Percentiles rank a stretch among this genome's conserved stretches.
Evolutionary conservation across 2,329 filamentous ascomycete species (phyloP).

Genomic region (Helotiales sp.): DNA sequence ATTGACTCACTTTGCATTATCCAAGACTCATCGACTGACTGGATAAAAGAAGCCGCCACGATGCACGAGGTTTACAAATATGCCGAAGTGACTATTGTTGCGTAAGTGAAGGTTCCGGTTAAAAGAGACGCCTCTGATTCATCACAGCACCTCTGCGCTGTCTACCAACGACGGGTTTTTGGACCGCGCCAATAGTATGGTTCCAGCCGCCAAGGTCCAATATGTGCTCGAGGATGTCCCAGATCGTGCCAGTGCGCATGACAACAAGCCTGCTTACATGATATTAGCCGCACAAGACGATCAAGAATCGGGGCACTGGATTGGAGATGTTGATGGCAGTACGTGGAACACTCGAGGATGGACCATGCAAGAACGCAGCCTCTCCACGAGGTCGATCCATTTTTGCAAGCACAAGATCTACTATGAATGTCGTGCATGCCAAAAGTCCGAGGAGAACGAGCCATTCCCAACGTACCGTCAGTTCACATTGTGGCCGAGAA

Average conservation of each 20-base stretch:
- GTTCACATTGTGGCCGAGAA: conserved; percentile 11
- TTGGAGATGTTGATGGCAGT: conserved; percentile 4
- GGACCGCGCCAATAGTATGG: background rate
- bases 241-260: too few relatives aligned
- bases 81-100: conserved; percentile 9
- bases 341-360: conserved; percentile 17
- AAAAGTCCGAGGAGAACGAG: conserved; percentile 8
- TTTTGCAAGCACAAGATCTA: conserved; percentile 14
- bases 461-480: background rate
- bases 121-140: background rate
- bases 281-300: conserved; percentile 6
- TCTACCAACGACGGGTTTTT: conserved; percentile 15
- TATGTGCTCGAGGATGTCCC: background rate
- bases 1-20: conserved; percentile 8
- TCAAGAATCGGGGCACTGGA: conserved; percentile 3
- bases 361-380: conserved; percentile 17
- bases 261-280: background rate
- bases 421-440: conserved; percentile 10
- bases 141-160: conserved; percentile 8
- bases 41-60: conserved; percentile 5
- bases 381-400: conserved; percentile 12
- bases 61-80: conserved; percentile 11
- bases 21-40: conserved; percentile 1
- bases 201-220: conserved; percentile 5
- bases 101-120: background rate